phyloP scores from a whole-genome alignment of 257 asterid genomes.

The Solanum chiquidenum region DNA sequence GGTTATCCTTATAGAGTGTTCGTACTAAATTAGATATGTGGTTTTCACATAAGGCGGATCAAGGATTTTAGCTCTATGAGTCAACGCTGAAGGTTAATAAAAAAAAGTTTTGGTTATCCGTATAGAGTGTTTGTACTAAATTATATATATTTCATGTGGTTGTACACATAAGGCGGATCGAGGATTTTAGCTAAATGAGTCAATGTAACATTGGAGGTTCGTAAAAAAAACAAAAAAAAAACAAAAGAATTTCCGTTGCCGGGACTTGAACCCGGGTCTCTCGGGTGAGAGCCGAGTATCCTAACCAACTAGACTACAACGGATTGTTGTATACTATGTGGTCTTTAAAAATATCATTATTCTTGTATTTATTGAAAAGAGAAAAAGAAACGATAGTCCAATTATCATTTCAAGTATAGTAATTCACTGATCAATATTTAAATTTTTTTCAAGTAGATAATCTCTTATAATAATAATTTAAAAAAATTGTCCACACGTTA shows the following conservation, averaged over 20 bases:
- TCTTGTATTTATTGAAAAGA: background rate
- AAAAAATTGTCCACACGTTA: background rate
- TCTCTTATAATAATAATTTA: background rate
- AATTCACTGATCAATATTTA: background rate
- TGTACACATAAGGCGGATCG: too few relatives aligned
- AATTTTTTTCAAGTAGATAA: background rate
- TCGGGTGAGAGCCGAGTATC: slow-evolving; percentile 99
- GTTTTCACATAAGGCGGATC: background rate
- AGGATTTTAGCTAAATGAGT: background rate
- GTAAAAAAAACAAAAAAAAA: background rate
- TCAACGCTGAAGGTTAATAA: background rate
- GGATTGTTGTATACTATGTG: slow-evolving; percentile 10
- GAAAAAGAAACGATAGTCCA: background rate
- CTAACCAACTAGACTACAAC: slow-evolving; percentile 99
- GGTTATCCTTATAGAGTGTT: too few relatives aligned
- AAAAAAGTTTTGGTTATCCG: too few relatives aligned
- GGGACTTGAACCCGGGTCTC: slow-evolving; percentile 95
- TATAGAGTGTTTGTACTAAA: too few relatives aligned
- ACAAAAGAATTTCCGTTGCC: slow-evolving; percentile 25
- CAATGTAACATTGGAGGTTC: background rate
- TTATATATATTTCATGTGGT: too few relatives aligned
- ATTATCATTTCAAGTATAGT: background rate
- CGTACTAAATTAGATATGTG: background rate
- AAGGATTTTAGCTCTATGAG: background rate
- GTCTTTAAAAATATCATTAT: background rate